Conservation (phyloP, 2,329 filamentous ascomycete genomes). For the Trichoderma polysporum region DNA sequence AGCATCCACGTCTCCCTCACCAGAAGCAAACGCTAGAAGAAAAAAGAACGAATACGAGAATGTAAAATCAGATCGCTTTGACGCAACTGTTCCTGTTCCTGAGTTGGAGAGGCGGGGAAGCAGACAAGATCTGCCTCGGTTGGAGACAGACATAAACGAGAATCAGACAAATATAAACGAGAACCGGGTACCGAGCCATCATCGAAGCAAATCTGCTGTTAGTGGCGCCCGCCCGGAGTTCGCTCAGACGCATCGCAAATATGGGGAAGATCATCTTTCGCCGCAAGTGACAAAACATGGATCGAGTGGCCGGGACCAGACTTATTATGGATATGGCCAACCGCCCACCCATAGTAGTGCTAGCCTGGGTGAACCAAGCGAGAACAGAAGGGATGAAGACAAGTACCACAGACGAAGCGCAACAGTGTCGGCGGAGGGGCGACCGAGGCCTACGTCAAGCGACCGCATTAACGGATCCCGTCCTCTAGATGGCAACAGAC, state of each 20-base stretch:
- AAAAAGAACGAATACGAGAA: background rate
- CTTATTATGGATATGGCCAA: conserved; percentile 37
- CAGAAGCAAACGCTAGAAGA: background rate
- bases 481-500: conserved; percentile 29
- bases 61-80: background rate
- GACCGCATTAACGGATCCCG: conserved; percentile 34
- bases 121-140: conserved; percentile 43
- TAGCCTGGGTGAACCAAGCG: conserved; percentile 24
- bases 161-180: conserved; percentile 39
- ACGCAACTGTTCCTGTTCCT: background rate
- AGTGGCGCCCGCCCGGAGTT: conserved; percentile 34
- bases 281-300: conserved; percentile 45
- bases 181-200: conserved; percentile 31
- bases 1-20: background rate
- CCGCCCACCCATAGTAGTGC: conserved; percentile 35
- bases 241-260: conserved; percentile 30
- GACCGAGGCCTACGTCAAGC: conserved; percentile 34
- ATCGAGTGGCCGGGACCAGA: conserved; percentile 43
- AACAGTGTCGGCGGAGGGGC: conserved; percentile 31
- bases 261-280: conserved; percentile 40
- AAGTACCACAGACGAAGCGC: conserved; percentile 29
- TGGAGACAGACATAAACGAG: conserved; percentile 43
- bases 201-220: conserved; percentile 39
- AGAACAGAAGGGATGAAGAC: conserved; percentile 29
- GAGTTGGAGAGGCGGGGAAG: conserved; percentile 32